Evolutionary conservation across 768 basidiomycete species (phyloP), one percentile per base, ranked within the genome.

Genomic region (Boletus fagicola): DNA sequence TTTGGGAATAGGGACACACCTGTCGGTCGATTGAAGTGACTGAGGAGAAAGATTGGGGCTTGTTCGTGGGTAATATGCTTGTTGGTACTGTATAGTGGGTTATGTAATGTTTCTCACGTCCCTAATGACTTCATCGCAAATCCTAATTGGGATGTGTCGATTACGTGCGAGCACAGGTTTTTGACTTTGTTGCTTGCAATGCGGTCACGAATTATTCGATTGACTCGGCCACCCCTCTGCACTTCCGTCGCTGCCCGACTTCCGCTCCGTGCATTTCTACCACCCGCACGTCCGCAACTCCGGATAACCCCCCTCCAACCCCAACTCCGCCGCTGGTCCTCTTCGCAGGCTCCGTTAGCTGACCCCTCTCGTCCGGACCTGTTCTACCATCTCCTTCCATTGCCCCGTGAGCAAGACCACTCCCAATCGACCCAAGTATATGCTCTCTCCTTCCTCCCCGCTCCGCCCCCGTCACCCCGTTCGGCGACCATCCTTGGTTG

Each of bases 361-460:
- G 88, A 90, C 67, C 82, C 87, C 1, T 74, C 77, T 50, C 80
- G 88, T 13, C 79, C 84, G 18, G 86, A 84, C 67, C 70, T 92
- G 2, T 90, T 82, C 65, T 91, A 90, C 72, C 88, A 91, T 67
- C 73, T 84, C 40, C 67, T 85, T 22, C 65, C 78, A 1, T 75
- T 84, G 0, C 84, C 85, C 6, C 79, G 75, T 33, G 77, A 81
- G 2, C 59, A 57, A 10, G 49, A 65, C 28, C 44, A 81, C 6
- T 82, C 82, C 6, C 59, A 69, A 2, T 65, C 72, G 0, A 60
- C 68, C 2, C 81, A 84, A 9, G 80, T 79, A 4, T 90, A 83
- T 64, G 88, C 87, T 0, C 64, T 92, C 2, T 88, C 88, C 1
- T 89, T 90, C 56, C 74, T 87, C 9, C 53, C 78, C 0, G 60